Evolutionary conservation across 129 eudicot species (phyloP).

Genomic region (Lactuca saligna): DNA sequence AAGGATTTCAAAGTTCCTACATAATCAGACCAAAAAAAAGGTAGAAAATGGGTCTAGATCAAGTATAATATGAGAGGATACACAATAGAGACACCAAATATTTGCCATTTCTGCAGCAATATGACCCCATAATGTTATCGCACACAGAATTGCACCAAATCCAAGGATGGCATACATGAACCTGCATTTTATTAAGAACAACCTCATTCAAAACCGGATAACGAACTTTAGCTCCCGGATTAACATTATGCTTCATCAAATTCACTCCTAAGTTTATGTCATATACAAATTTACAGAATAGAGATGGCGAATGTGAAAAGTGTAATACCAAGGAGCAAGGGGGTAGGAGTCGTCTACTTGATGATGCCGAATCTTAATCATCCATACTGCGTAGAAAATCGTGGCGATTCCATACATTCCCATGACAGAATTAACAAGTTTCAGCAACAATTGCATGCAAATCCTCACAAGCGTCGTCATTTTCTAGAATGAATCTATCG

Average conservation of each 20-base stretch:
- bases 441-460: constrained; percentile 58
- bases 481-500: constrained; percentile 14
- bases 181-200: constrained; percentile 39
- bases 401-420: constrained; percentile 62
- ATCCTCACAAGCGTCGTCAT: constrained; percentile 54
- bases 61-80: constrained; percentile 42
- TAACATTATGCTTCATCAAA: not conserved
- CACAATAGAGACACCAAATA: constrained; percentile 65
- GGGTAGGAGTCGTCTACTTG: constrained; percentile 28
- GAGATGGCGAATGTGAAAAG: not conserved
- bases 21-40: too few species aligned
- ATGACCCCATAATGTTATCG: constrained; percentile 65
- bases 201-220: not conserved
- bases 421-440: constrained; percentile 53
- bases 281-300: not conserved
- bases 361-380: constrained; percentile 58
- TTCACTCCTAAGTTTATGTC: not conserved
- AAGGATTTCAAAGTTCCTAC: not conserved
- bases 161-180: constrained; percentile 64
- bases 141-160: constrained; percentile 52
- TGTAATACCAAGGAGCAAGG: constrained; percentile 57
- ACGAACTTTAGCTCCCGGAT: not conserved
- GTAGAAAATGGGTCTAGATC: too few species aligned
- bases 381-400: constrained; percentile 60
- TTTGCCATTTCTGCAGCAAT: constrained; percentile 73